Conservation (phyloP, 495 filamentous ascomycete species). For the Barbatosphaeria neglecta region DNA sequence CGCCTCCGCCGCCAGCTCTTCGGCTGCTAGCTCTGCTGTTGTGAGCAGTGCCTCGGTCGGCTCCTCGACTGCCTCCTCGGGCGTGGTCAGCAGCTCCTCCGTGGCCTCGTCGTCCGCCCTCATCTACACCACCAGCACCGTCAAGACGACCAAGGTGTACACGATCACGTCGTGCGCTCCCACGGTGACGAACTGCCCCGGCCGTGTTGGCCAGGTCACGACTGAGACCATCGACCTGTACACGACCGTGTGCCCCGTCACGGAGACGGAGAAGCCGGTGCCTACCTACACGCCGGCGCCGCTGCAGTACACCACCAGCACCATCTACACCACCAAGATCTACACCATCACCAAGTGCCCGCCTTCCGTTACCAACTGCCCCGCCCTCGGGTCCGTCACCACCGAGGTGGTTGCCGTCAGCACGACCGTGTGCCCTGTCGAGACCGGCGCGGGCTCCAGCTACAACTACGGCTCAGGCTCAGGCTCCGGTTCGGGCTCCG, state of each 20-base stretch:
- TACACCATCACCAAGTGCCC: conserved; percentile 19
- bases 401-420: conserved; percentile 20
- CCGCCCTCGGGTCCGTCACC: conserved; percentile 20
- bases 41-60: background rate
- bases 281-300: background rate
- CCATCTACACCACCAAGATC: conserved; percentile 15
- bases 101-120: background rate
- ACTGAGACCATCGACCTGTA: conserved; percentile 25
- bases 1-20: background rate
- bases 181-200: conserved; percentile 46
- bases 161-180: conserved; percentile 47
- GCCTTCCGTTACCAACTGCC: conserved; percentile 12
- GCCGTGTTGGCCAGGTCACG: conserved; percentile 25
- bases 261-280: conserved; percentile 1
- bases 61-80: background rate
- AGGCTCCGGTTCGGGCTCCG: background rate
- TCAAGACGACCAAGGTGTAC: conserved; percentile 42
- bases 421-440: conserved; percentile 25
- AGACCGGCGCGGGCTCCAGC: background rate
- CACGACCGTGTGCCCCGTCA: conserved; percentile 24
- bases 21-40: background rate
- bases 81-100: background rate
- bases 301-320: conserved; percentile 18
- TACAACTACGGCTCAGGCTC: background rate
- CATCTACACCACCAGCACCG: conserved; percentile 25